Evolutionary conservation across 1,284 basidiomycete genomes (phyloP).

Genomic region (Austroboletus rostrupii): DNA sequence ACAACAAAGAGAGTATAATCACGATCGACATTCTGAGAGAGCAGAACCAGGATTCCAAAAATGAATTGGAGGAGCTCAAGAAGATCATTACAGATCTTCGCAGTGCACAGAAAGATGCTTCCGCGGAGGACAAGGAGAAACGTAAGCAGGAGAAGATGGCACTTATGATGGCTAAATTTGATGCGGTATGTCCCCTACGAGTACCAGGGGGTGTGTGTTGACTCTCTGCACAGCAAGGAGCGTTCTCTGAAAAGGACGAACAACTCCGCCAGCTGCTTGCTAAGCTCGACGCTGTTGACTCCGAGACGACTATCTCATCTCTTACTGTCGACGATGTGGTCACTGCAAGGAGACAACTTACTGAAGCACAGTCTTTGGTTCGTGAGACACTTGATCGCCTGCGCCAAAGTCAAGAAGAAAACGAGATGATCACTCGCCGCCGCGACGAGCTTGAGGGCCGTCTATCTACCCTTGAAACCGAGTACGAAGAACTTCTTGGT

Average conservation of each 20-base stretch:
- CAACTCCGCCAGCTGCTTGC: constrained; percentile 80
- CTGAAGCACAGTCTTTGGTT: constrained; percentile 83
- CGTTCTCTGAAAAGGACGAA: constrained; percentile 92
- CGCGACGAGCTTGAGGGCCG: constrained; percentile 87
- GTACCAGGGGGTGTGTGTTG: not conserved
- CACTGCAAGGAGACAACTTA: constrained; percentile 79
- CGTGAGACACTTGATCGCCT: constrained; percentile 90
- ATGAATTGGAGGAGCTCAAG: constrained; percentile 88
- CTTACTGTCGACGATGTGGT: constrained; percentile 77
- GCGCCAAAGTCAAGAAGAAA: constrained; percentile 88
- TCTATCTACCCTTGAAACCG: constrained; percentile 78
- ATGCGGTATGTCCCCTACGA: constrained; percentile 61
- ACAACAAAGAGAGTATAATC: constrained; percentile 92
- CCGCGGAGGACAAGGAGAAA: constrained; percentile 95
- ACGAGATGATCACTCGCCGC: constrained; percentile 79
- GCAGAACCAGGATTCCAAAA: constrained; percentile 85
- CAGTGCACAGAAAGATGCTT: constrained; percentile 78
- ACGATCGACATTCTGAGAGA: constrained; percentile 97
- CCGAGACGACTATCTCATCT: constrained; percentile 49
- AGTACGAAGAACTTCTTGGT: constrained; percentile 96
- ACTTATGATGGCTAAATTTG: constrained; percentile 99
- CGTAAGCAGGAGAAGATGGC: constrained; percentile 99
- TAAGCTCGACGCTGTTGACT: constrained; percentile 79
- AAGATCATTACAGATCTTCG: constrained; percentile 79
- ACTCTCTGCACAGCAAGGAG: constrained; percentile 57